Evolutionary conservation across 495 filamentous ascomycete genomes (phyloP).

Genomic region (Lepidopterella palustris): DNA sequence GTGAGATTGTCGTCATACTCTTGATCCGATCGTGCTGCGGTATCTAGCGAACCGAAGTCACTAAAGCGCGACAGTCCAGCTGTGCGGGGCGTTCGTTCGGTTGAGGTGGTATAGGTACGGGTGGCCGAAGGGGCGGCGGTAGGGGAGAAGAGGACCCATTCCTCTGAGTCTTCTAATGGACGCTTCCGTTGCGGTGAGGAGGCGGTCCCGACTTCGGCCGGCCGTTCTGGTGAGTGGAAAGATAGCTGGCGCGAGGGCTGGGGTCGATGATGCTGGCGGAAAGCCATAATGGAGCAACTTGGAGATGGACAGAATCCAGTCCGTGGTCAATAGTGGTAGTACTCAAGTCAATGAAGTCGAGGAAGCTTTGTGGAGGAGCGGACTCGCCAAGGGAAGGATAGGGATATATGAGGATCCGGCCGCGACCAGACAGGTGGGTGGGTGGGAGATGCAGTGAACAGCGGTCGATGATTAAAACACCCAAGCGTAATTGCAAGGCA

Average conservation of each 20-base stretch:
- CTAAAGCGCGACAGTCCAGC: constrained; percentile 68
- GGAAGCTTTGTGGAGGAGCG: neutral
- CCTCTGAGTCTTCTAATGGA: constrained; percentile 64
- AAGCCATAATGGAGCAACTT: constrained; percentile 58
- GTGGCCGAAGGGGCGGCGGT: constrained; percentile 55
- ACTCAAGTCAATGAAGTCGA: neutral
- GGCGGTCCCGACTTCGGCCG: constrained; percentile 29
- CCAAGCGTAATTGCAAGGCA: neutral
- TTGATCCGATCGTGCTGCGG: constrained; percentile 49
- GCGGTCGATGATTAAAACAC: neutral
- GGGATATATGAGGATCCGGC: neutral
- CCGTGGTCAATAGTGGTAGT: neutral
- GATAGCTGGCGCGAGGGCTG: constrained; percentile 52
- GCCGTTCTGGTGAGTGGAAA: constrained; percentile 45
- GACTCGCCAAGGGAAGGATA: neutral
- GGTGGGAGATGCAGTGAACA: neutral
- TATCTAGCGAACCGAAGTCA: constrained; percentile 78
- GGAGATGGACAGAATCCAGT: neutral
- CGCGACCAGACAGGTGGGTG: neutral
- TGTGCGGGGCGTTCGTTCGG: constrained; percentile 63
- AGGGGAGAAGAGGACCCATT: constrained; percentile 96
- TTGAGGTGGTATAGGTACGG: constrained; percentile 64
- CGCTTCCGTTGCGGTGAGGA: constrained; percentile 32
- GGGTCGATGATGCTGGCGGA: constrained; percentile 60
- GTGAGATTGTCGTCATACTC: constrained; percentile 47